Evolutionary conservation across 768 basidiomycete species (phyloP), one percentile per base, ranked within the genome.

Genomic region (Boletellus ananiceps): DNA sequence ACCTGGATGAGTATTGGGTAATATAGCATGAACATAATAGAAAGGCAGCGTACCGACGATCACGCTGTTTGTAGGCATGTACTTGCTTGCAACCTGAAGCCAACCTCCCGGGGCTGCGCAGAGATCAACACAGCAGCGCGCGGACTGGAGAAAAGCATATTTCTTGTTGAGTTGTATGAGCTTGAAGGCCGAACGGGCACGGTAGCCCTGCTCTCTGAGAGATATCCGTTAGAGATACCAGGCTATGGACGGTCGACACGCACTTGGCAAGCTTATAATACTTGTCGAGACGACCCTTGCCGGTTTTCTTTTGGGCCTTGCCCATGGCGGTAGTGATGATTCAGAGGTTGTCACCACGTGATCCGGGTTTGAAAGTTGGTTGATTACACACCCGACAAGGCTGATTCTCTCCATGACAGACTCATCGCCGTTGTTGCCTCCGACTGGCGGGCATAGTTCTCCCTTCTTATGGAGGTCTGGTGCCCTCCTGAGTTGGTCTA

Each of bases 51-150:
- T 57, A 83, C 94, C 94, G 61, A 96, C 79, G 62, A 96, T 95
- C 49, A 96, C 73, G 61, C 88, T 91, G 59, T 92, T 94, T 38
- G 80, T 74, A 1, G 94, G 93, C 93, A 96, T 96, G 67, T 93
- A 92, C 71, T 96, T 97, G 76, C 84, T 90, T 27, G 94, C 94
- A 15, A 99, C 96, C 68, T 99, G 96, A 8, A 98, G 77, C 96
- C 96, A 99, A 63, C 96, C 96, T 58, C 96, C 96, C 6, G 96
- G 96, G 5, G 96, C 96, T 31, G 96, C 96, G 69, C 96, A 99
- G 29, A 99, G 78, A 79, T 99, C 96, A 60, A 99, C 94, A 37
- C 88, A 90, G 69, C 95, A 97, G 78, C 83, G 77, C 49, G 93
- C 87, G 27, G 80, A 75, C 60, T 93, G 89, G 19, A 99, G 79